These are phyloP conservation scores for Patellaria atrata DNA, from an alignment of 495 filamentous ascomycete genomes.

Conservation along the genomic window DNA sequence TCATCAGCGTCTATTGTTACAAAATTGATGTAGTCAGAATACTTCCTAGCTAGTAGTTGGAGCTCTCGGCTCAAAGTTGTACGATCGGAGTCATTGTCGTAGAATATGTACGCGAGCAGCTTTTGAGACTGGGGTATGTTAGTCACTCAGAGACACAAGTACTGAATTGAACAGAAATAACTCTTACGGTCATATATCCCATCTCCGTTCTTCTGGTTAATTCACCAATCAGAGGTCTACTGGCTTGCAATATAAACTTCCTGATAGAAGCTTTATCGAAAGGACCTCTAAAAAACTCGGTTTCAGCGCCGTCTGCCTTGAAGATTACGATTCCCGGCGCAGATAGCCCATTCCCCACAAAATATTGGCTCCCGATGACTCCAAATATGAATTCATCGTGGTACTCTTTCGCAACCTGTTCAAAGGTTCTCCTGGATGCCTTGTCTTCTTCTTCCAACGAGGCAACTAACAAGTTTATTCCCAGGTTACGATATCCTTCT, in stretches of 20 bases:
- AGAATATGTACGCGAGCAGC: constrained; percentile 34
- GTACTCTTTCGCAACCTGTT: constrained; percentile 24
- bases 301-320: constrained; percentile 29
- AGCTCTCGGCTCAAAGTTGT: constrained; percentile 24
- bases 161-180: background rate
- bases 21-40: constrained; percentile 34
- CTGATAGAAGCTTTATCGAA: constrained; percentile 23
- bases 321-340: constrained; percentile 26
- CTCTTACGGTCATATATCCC: constrained; percentile 28
- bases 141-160: background rate
- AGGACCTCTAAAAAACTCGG: constrained; percentile 24
- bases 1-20: constrained; percentile 33
- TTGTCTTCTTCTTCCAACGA: constrained; percentile 22
- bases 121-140: constrained; percentile 28
- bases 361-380: constrained; percentile 11
- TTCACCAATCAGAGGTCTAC: constrained; percentile 29
- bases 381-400: constrained; percentile 32
- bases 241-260: constrained; percentile 26
- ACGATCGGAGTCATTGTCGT: constrained; percentile 14
- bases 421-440: constrained; percentile 14
- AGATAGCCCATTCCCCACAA: constrained; percentile 6
- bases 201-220: constrained; percentile 33
- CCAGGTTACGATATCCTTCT: constrained; percentile 24
- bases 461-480: constrained; percentile 32
- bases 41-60: constrained; percentile 33